Evolutionary conservation across 2,329 filamentous ascomycete species (phyloP), one percentile per base, ranked within the genome.

Genomic region (Microcyclospora tardicrescens): DNA sequence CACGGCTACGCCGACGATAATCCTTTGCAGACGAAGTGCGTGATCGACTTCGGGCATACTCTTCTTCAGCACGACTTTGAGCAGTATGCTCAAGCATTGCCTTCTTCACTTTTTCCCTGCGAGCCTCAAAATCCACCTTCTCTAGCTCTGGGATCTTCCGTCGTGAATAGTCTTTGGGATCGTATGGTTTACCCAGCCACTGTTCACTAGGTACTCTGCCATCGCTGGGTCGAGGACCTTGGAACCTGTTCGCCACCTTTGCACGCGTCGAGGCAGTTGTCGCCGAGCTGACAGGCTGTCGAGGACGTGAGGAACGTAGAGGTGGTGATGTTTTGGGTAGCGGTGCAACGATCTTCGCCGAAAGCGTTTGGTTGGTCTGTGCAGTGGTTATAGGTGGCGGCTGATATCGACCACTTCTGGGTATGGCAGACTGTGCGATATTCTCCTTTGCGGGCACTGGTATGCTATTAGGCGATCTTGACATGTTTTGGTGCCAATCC

Each of bases 11-110:
- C 19, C 19, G 19, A 24, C 19, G 19, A 8, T 24, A 24, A 24
- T 24, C 19, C 19, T 24, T 24, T 24, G 19, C 19, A 24, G 19
- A 24, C 19, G 19, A 24, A 24, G 19, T 24, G 19, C 19, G 19
- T 24, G 19, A 24, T 24, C 19, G 19, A 8, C 19, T 24, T 8
- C 19, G 19, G 19, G 19, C 19, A 24, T 24, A 24, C 8, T 24
- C 14, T 37, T 64, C 63, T 55, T 69, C 63, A 53, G 69, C 42
- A 72, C 16, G 33, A 15, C 16, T 24, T 35, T 16, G 33, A 5
- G 80, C 74, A 35, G 91, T 77, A n/a, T 81, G 84, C 56, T 82
- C 84, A 50, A 77, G 87, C 59, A 93, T 89, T 11, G 84, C 85
- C 40, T 85, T 75, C 50, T 87, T 81, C 51, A 93, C 93, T 43